These are phyloP conservation scores for Corymbia calophylla DNA, from an alignment of 441 rosid species.

Conservation along the genomic window DNA sequence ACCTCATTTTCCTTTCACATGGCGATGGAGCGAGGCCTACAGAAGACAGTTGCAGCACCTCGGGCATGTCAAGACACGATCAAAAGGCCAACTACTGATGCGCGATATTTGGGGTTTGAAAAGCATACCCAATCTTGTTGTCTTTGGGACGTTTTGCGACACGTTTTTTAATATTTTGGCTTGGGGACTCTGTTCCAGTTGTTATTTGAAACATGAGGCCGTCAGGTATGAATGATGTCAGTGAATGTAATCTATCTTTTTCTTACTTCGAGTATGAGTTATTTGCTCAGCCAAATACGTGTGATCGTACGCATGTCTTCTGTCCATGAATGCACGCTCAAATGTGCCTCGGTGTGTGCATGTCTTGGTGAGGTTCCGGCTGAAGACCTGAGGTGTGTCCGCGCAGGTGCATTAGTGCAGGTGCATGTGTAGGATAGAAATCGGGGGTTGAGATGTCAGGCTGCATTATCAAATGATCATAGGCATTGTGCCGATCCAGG, in stretches of 20 bases:
- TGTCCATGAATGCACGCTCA: neutral
- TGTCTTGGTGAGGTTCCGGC: neutral
- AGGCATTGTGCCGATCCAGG: neutral
- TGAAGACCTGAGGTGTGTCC: too few relatives aligned
- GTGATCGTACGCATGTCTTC: too few relatives aligned
- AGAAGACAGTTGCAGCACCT: too few relatives aligned
- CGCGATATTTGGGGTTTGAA: neutral
- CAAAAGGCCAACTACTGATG: neutral
- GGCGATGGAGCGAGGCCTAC: too few relatives aligned
- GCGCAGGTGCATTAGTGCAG: neutral
- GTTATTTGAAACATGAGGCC: neutral
- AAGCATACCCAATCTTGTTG: neutral
- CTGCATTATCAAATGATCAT: neutral
- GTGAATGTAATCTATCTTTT: neutral
- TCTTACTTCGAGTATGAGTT: neutral
- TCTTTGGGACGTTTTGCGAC: neutral
- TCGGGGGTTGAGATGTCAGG: neutral
- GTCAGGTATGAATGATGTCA: neutral
- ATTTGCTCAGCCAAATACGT: too few relatives aligned
- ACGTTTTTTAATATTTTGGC: rapidly evolving
- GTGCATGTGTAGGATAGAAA: neutral
- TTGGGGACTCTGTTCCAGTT: neutral
- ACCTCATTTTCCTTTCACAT: too few relatives aligned
- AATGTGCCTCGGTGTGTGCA: neutral
- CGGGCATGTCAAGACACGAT: neutral